Percentiles rank a stretch among this genome's conserved stretches.
These are phyloP conservation scores for Pecoramyces ruminantium DNA, from an alignment of 192 early-diverging fungal genomes.

Conservation along the genomic window DNA sequence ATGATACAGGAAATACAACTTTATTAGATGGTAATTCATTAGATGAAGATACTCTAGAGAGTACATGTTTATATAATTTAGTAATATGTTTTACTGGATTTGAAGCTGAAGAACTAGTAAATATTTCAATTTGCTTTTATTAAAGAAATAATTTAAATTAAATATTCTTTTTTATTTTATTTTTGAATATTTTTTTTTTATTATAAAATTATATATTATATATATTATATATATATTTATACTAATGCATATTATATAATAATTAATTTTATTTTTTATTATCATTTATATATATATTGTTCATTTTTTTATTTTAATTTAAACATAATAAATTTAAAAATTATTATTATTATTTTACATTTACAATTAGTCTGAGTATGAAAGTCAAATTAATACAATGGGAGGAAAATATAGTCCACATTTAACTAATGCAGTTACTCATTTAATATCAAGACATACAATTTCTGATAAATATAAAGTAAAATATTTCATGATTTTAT, in stretches of 20 bases:
- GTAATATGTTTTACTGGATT: background rate
- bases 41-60: background rate
- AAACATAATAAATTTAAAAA: too few relatives aligned
- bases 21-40: background rate
- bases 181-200: too few relatives aligned
- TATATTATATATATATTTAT: too few relatives aligned
- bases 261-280: too few relatives aligned
- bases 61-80: background rate
- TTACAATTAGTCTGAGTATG: background rate
- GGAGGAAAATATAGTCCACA: background rate
- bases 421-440: background rate
- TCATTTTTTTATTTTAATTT: too few relatives aligned
- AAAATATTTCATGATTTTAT: background rate
- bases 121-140: too few relatives aligned
- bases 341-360: too few relatives aligned
- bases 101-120: background rate
- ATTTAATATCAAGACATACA: background rate
- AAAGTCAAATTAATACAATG: background rate
- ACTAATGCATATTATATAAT: too few relatives aligned
- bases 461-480: background rate
- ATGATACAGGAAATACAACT: background rate
- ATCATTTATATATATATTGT: too few relatives aligned
- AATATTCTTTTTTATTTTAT: too few relatives aligned
- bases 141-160: too few relatives aligned
- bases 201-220: too few relatives aligned